Evolutionary conservation across 352 stramenopile species (phyloP), one percentile per base, ranked within the genome.

Genomic region (Thalassiosira exigua): DNA sequence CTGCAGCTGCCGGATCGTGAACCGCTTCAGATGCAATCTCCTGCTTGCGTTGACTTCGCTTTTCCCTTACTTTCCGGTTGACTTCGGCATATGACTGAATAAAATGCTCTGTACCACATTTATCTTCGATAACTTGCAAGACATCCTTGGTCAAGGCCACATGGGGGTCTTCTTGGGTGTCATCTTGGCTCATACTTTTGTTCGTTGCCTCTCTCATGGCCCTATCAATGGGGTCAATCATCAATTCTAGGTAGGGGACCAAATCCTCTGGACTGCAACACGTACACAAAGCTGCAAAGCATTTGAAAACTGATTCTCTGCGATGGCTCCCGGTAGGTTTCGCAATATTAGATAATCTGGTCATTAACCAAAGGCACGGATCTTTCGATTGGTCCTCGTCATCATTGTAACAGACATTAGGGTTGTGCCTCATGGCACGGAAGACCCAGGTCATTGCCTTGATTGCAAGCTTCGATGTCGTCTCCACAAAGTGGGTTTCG

Each of bases 221-320:
- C 58, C 91, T 90, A 69, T 94, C 77, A 27, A 94, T 60, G 27
- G 89, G 84, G 57, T 91, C 88, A 60, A 95, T 83, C 66, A 95
- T 91, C 32, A 94, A 65, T 73, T 90, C 80, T 36, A 93, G 59
- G 74, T 92, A 86, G 26, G 65, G 77, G 60, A 58, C 67, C 11
- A 95, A 68, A 22, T 90, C 26, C 9, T 87, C 53, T 57, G 72
- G 69, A 44, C 79, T 69, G 26, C 75, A 83, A 14, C 56, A 76
- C 21, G 67, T 71, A 27, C 70, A 79, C 56, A 95, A 85, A 3
- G 89, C 86, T 56, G 86, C 89, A 84, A 92, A 95, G 46, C 86
- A 92, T 56, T 94, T 94, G 75, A 92, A 95, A 2, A 94, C 65
- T 4, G 82, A 79, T 60, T 91, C 81, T n/a, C 91, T 71, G 3